phyloP scores from a whole-genome alignment of 352 stramenopile species.

The Phytophthora sp. region DNA sequence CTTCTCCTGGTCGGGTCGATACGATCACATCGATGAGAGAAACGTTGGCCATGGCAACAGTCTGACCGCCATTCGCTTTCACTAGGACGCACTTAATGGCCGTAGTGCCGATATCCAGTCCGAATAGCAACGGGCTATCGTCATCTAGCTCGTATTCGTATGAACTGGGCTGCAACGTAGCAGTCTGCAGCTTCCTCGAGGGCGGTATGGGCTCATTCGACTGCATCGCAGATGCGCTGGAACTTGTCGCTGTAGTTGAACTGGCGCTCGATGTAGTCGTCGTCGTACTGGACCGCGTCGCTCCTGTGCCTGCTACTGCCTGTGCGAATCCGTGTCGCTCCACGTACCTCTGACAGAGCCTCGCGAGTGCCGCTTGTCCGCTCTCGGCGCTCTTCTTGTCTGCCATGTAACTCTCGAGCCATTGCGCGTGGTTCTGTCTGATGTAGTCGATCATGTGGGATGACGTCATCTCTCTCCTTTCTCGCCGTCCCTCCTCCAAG shows the following conservation, averaged over 20 bases:
- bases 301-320: background rate
- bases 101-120: constrained; percentile 79
- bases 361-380: constrained; percentile 44
- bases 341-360: constrained; percentile 49
- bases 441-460: constrained; percentile 56
- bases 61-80: constrained; percentile 28
- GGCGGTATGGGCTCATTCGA: background rate
- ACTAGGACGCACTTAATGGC: constrained; percentile 79
- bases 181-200: background rate
- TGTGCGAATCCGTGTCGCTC: constrained; percentile 42
- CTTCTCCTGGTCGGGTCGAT: constrained; percentile 7
- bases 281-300: constrained; percentile 1
- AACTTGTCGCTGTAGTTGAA: background rate
- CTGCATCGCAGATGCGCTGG: background rate
- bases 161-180: background rate
- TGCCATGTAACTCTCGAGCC: constrained; percentile 44
- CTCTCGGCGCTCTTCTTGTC: constrained; percentile 54
- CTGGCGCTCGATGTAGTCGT: background rate
- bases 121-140: constrained; percentile 45
- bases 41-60: constrained; percentile 45
- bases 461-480: constrained; percentile 44
- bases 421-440: constrained; percentile 37
- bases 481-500: constrained; percentile 28
- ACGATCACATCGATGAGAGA: constrained; percentile 44
- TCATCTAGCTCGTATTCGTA: constrained; percentile 24